These are phyloP conservation scores for Graphiopsis chlorocephala DNA, from an alignment of 2,329 filamentous ascomycete species.

Conservation along the genomic window DNA sequence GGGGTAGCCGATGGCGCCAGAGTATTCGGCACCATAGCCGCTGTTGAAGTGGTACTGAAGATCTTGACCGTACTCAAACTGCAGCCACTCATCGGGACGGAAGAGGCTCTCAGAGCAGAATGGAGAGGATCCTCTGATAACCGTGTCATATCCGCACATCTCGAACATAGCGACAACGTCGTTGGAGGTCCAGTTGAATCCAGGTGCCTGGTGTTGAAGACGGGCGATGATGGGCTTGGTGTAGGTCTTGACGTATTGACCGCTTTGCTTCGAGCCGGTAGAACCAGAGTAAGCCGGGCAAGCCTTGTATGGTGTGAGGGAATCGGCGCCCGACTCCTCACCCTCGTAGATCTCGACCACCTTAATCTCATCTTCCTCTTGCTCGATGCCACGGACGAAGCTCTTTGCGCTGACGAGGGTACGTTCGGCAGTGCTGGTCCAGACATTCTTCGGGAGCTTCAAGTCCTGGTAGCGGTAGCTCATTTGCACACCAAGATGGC, in stretches of 20 bases:
- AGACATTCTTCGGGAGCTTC: constrained; percentile 54
- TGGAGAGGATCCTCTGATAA: constrained; percentile 62
- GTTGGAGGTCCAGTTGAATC: constrained; percentile 61
- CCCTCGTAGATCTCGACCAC: constrained; percentile 57
- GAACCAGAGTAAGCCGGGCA: constrained; percentile 62
- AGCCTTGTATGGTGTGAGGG: constrained; percentile 62
- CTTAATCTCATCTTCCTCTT: constrained; percentile 53
- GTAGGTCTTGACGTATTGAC: constrained; percentile 48
- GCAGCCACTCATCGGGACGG: constrained; percentile 58
- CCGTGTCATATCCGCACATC: constrained; percentile 68
- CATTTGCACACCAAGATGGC: constrained; percentile 57
- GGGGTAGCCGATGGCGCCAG: constrained; percentile 60
- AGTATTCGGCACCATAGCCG: constrained; percentile 60
- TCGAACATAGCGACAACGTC: constrained; percentile 67
- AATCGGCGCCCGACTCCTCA: constrained; percentile 57
- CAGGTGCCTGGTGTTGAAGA: constrained; percentile 51
- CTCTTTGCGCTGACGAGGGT: constrained; percentile 58
- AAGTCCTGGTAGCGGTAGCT: constrained; percentile 58
- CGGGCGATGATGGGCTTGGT: constrained; percentile 60
- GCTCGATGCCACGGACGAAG: constrained; percentile 57
- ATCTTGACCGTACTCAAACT: constrained; percentile 67
- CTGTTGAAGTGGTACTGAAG: constrained; percentile 68
- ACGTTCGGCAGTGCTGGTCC: constrained; percentile 62
- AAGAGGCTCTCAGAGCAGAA: constrained; percentile 62
- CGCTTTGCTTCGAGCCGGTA: constrained; percentile 53